Conservation (phyloP, 2,329 filamentous ascomycete species). For the Gliomastix tumulicola region DNA sequence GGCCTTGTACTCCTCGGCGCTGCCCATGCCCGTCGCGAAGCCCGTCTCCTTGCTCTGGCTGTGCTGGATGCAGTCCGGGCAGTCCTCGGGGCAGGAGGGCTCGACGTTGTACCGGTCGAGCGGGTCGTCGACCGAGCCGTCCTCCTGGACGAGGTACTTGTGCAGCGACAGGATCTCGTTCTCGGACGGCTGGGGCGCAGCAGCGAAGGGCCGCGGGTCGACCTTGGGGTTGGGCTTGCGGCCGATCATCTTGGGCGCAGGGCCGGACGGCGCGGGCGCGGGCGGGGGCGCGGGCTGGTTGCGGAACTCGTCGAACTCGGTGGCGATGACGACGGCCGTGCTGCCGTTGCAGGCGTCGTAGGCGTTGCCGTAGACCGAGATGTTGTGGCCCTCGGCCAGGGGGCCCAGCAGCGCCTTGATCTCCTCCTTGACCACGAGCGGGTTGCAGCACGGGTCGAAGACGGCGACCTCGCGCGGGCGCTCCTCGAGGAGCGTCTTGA, state of each 20-base stretch:
- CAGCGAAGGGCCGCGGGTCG: slow-evolving; percentile 39
- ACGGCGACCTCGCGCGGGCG: slow-evolving; percentile 56
- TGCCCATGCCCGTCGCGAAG: slow-evolving; percentile 33
- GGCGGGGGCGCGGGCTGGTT: slow-evolving; percentile 26
- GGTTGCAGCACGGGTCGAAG: slow-evolving; percentile 59
- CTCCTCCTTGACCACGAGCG: slow-evolving; percentile 41
- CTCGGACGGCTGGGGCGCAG: slow-evolving; percentile 27
- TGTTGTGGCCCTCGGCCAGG: slow-evolving; percentile 30
- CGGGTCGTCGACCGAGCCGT: slow-evolving; percentile 29
- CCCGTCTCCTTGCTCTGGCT: slow-evolving; percentile 27
- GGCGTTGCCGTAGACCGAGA: slow-evolving; percentile 39
- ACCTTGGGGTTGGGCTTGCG: slow-evolving; percentile 29
- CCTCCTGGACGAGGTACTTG: slow-evolving; percentile 32
- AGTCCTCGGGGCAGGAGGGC: slow-evolving; percentile 35
- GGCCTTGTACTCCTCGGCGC: slow-evolving; percentile 34
- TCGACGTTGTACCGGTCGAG: slow-evolving; percentile 35
- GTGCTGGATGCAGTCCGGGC: slow-evolving; percentile 42
- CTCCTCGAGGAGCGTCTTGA: slow-evolving; percentile 59
- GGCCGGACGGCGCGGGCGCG: slow-evolving; percentile 14
- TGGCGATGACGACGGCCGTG: slow-evolving; percentile 46
- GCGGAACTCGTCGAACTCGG: slow-evolving; percentile 47
- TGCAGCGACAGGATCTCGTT: slow-evolving; percentile 40
- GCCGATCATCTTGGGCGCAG: slow-evolving; percentile 20
- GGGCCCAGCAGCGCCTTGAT: slow-evolving; percentile 35
- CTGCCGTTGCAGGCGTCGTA: slow-evolving; percentile 41